Base-by-base conservation (phyloP, 208 protist species). In the Endotrypanum monterogeii region DNA sequence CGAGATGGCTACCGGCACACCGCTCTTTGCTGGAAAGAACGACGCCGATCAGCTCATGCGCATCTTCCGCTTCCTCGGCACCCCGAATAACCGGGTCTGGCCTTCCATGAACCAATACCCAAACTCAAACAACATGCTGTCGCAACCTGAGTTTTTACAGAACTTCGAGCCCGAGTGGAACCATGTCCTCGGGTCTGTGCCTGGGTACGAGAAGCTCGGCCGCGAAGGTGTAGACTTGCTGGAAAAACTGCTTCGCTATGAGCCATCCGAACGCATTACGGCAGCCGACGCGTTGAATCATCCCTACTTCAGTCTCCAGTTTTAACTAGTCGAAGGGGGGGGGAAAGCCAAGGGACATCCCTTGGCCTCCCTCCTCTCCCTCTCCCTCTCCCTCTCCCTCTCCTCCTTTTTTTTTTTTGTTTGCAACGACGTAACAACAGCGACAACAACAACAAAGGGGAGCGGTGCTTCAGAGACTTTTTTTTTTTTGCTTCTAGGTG, bases 11-110 rank as follows among this genome's bases (percentile, higher is more conserved):
- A 96, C 90, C 32, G 83, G 96, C 11, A 66, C 82, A 14, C 97
- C 98, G 46, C 93, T 99, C 35, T 99, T 99, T 83, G 86, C 98
- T 5, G 98, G 98, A n/a, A 84, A 92, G 46, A 96, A 96, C 71
- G 96, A 98, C 71, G 88, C 91, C 14, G 98, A 99, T 75, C 96
- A 99, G 86, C 87, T 99, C 20, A 87, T 98, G 77, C 87, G 89
- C 57, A 99, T 99, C 77, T 99, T 99, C 78, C 82, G 84, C 70
- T 96, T 94, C 67, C 82, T 99, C 9, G 96, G 97, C 74, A 99
- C 96, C 12, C 97, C 98, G 28, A 99, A 87, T 74, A 94, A 94
- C 56, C 79, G 93, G 32, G 77, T 87, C 18, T 99, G 98, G 98
- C 97, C 97, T 2, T 92, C 86, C 46, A 88, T 94, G 78, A 87